phyloP scores from a whole-genome alignment of 2,329 filamentous ascomycete species.

The Iodosphaeria phyllophila region DNA sequence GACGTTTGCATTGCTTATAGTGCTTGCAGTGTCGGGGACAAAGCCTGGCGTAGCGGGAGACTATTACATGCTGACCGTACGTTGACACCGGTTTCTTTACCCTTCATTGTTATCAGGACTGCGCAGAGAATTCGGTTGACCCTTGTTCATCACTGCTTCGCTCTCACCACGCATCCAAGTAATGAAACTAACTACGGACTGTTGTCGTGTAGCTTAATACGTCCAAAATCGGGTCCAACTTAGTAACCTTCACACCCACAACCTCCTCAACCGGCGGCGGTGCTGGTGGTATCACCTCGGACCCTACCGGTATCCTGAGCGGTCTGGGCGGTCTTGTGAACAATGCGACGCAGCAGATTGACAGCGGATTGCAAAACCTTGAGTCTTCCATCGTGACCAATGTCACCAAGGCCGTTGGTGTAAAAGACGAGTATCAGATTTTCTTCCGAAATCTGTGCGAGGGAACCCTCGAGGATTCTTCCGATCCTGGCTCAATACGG shows the following conservation, averaged over 20 bases:
- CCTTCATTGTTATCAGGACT: background rate
- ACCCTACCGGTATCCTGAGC: background rate
- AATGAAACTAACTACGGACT: background rate
- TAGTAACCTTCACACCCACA: constrained; percentile 1
- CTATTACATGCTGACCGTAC: constrained; percentile 1
- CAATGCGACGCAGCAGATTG: background rate
- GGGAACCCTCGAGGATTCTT: background rate
- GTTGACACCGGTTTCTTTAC: background rate
- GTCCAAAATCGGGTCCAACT: constrained; percentile 1
- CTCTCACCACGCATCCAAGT: background rate
- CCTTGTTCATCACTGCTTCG: background rate
- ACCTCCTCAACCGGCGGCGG: background rate
- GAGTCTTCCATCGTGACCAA: background rate
- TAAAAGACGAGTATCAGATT: constrained; percentile 2
- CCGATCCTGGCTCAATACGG: constrained; percentile 1
- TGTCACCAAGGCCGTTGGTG: constrained; percentile 1
- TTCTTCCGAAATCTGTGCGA: constrained; percentile 1
- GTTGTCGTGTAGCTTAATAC: constrained; percentile 1
- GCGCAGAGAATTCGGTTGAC: background rate
- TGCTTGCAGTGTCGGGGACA: background rate
- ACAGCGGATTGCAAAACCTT: background rate
- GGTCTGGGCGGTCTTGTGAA: constrained; percentile 1
- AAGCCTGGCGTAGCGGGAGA: background rate
- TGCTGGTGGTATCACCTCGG: background rate
- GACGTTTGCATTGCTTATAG: background rate